Evolutionary conservation across 768 basidiomycete species (phyloP), one percentile per base, ranked within the genome.

Genomic region (Suillus lakei): DNA sequence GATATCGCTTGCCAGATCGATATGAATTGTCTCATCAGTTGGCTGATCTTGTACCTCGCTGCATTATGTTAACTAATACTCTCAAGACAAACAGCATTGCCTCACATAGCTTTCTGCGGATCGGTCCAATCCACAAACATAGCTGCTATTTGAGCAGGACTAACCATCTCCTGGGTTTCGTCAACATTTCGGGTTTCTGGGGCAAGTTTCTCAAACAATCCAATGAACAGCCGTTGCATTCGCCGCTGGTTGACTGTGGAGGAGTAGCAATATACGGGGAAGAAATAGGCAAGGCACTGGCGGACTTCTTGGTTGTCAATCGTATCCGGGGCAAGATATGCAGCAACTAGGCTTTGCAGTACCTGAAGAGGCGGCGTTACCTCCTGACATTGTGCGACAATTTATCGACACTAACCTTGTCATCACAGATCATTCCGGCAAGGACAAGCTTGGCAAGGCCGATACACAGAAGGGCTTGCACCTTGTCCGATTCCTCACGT

Each of bases 71-170:
- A 62, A 8, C 5, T 12, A 28, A 34, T 15, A 16, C 8, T 7
- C 28, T 18, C 32, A 44, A 30, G 18, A 39, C 5, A 32, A 58
- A 51, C 3, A 36, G 69, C 18, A 68, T 80, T 78, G 72, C 78
- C 81, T 81, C 71, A 85, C 72, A 86, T 83, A 41, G 85, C 84
- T 71, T 92, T 94, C 71, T 86, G 82, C 0, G 93, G 91, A 73
- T 96, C 91, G 4, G 91, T 93, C 95, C 95, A 97, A 68, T 96
- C 94, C 3, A 91, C 83, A 71, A 96, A 83, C 77, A 96, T 84
- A n/a, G 89, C 79, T 0, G 88, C 89, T 64, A 94, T 88, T 71
- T 94, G 91, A 23, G 86, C 78, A 0, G 91, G 86, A 0, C 85
- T 78, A 13, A 94, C 85, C 88, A 92, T 91, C 48, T 88, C 86